Percentiles rank a stretch among this genome's conserved stretches.
Evolutionary conservation across 352 stramenopile species (phyloP).

Genomic region (Poterioochromonas sp.): DNA sequence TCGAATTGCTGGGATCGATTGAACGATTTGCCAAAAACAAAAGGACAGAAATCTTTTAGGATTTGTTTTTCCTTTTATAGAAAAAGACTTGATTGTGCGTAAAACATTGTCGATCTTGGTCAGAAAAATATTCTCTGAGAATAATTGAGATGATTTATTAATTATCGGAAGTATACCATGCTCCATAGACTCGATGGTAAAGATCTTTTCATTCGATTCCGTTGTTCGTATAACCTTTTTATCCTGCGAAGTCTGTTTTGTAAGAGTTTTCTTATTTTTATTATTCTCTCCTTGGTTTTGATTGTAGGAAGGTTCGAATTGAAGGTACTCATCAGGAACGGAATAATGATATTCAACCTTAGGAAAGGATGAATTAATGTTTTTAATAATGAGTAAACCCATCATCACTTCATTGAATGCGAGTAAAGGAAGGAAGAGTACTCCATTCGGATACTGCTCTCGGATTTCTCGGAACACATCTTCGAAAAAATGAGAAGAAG

Average conservation of each 20-base stretch:
- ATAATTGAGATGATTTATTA: not conserved
- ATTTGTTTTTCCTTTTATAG: not conserved
- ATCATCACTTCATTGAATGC: not conserved
- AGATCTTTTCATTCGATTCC: not conserved
- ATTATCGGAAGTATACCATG: not conserved
- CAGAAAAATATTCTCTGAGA: not conserved
- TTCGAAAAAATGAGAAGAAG: not conserved
- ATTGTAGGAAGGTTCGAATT: too few species aligned
- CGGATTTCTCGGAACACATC: not conserved
- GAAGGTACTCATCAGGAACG: not conserved
- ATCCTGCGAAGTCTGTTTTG: not conserved
- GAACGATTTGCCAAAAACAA: not conserved
- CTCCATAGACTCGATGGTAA: not conserved
- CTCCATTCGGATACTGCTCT: not conserved
- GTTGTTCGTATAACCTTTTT: not conserved
- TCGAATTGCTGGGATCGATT: not conserved
- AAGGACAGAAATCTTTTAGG: not conserved
- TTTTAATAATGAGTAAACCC: not conserved
- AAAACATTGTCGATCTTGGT: not conserved
- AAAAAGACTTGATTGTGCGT: slow-evolving; percentile 12
- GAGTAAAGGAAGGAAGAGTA: not conserved
- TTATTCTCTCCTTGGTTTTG: not conserved
- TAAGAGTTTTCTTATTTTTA: not conserved
- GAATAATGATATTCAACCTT: not conserved
- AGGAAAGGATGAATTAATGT: not conserved